These are phyloP conservation scores for Hyphodiscus hymeniophilus DNA, from an alignment of 495 filamentous ascomycete genomes.

Conservation along the genomic window DNA sequence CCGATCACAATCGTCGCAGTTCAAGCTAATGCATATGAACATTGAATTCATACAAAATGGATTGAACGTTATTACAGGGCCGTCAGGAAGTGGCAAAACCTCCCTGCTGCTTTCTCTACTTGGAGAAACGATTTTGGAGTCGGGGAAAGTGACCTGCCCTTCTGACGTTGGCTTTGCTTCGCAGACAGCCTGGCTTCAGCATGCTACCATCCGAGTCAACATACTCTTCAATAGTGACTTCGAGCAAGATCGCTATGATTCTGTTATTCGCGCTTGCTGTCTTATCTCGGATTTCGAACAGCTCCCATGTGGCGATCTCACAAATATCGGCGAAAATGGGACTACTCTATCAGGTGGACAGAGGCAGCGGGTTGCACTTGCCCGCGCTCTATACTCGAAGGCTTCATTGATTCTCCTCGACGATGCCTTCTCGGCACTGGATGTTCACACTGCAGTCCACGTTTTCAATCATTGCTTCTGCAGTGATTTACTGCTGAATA, in stretches of 20 bases:
- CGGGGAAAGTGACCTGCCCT: too few species aligned
- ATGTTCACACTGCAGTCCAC: too few species aligned
- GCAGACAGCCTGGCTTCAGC: constrained; percentile 55
- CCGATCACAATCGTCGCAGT: too few species aligned
- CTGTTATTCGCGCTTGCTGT: constrained; percentile 48
- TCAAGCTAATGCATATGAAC: too few species aligned
- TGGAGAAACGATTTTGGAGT: too few species aligned
- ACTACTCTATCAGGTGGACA: constrained; percentile 56
- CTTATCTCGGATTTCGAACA: constrained; percentile 44
- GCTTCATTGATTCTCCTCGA: constrained; percentile 24
- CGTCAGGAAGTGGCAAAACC: too few species aligned
- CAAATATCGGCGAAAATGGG: constrained; percentile 50
- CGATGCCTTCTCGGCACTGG: constrained; percentile 27
- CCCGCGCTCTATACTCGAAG: constrained; percentile 23
- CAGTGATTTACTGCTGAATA: too few species aligned
- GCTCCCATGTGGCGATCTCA: constrained; percentile 44
- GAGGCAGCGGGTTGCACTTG: constrained; percentile 39
- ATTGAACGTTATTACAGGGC: too few species aligned
- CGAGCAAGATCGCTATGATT: constrained; percentile 42
- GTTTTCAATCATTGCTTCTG: too few species aligned
- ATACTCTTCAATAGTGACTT: constrained; percentile 35
- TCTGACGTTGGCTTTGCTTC: too few species aligned
- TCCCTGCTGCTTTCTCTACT: too few species aligned
- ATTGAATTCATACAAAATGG: too few species aligned
- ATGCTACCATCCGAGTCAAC: constrained; percentile 45